Percentiles rank a stretch among this genome's conserved stretches.
Conservation (phyloP, 1,139 yeast species). For the Geotrichum australiense region DNA sequence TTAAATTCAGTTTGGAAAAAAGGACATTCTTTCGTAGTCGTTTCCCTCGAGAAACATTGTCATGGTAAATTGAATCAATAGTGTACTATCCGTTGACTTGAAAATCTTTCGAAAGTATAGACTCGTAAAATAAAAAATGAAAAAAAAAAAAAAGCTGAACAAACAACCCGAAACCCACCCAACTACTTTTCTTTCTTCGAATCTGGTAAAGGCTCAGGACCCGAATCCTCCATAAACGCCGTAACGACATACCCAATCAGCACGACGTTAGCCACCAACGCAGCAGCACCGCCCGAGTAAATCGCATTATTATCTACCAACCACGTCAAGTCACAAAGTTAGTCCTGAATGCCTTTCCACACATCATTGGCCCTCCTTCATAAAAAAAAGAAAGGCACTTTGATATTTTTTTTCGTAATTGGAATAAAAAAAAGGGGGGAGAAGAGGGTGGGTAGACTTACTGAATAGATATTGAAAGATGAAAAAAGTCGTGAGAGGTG, state of each 20-base stretch:
- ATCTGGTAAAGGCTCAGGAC: conserved; percentile 33
- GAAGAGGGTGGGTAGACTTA: conserved; percentile 19
- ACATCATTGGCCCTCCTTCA: no score
- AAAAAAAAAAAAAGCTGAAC: no score
- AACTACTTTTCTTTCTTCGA: conserved; percentile 30
- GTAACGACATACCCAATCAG: conserved; percentile 77
- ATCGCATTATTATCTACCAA: conserved; percentile 48
- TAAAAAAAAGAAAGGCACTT: no score
- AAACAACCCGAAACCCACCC: no score
- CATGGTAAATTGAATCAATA: no score
- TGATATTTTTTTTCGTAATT: no score
- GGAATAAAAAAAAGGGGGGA: background rate
- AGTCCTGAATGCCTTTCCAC: conserved; percentile 1
- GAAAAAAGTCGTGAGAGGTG: conserved; percentile 74
- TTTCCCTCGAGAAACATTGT: no score
- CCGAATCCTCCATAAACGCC: conserved; percentile 72
- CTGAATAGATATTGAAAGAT: conserved; percentile 45
- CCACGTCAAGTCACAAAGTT: conserved; percentile 1
- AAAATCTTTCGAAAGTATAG: no score
- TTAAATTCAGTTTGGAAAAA: no score
- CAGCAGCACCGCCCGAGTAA: conserved; percentile 85
- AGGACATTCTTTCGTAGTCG: no score
- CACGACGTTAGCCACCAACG: conserved; percentile 79
- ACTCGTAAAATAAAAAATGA: no score
- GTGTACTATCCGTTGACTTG: no score